These are phyloP conservation scores for Brassica hybrid DNA, from an alignment of 441 rosid species.

Conservation along the genomic window DNA sequence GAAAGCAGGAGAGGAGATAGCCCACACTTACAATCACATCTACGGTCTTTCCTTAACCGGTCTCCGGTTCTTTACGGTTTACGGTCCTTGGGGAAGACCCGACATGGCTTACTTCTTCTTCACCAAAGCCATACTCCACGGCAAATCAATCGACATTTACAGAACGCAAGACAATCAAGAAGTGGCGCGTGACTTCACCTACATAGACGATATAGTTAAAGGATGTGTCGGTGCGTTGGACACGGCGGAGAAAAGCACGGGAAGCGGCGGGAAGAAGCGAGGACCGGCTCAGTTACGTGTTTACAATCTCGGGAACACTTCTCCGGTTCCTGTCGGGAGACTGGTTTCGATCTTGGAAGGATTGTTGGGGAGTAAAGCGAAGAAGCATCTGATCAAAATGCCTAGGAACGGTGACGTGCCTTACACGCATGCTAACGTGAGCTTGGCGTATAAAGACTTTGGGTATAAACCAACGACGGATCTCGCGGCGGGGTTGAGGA, in stretches of 20 bases:
- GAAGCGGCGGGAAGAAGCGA: slow-evolving; percentile 76
- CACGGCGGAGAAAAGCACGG: slow-evolving; percentile 87
- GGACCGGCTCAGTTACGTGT: slow-evolving; percentile 73
- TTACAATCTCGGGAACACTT: slow-evolving; percentile 78
- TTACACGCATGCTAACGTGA: slow-evolving; percentile 80
- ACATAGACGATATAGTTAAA: slow-evolving; percentile 80
- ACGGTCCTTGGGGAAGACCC: slow-evolving; percentile 92
- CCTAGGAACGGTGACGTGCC: slow-evolving; percentile 94
- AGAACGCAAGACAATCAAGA: slow-evolving; percentile 64
- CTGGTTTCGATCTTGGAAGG: slow-evolving; percentile 70
- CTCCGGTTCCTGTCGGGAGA: slow-evolving; percentile 82
- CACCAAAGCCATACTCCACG: slow-evolving; percentile 76
- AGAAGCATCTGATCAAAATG: slow-evolving; percentile 74
- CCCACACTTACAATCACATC: slow-evolving; percentile 84
- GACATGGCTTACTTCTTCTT: slow-evolving; percentile 94
- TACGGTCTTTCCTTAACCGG: slow-evolving; percentile 84
- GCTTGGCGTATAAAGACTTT: slow-evolving; percentile 66
- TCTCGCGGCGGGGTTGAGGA: slow-evolving; percentile 74
- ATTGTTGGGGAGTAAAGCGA: slow-evolving; percentile 63
- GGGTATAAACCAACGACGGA: slow-evolving; percentile 83
- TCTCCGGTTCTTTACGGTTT: slow-evolving; percentile 75
- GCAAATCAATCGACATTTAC: slow-evolving; percentile 70
- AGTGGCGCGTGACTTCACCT: slow-evolving; percentile 96
- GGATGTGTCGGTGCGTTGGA: slow-evolving; percentile 84
- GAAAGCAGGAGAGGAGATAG: slow-evolving; percentile 88